These are phyloP conservation scores for Sabuloglossum arenarium DNA, from an alignment of 495 filamentous ascomycete genomes.

Conservation along the genomic window DNA sequence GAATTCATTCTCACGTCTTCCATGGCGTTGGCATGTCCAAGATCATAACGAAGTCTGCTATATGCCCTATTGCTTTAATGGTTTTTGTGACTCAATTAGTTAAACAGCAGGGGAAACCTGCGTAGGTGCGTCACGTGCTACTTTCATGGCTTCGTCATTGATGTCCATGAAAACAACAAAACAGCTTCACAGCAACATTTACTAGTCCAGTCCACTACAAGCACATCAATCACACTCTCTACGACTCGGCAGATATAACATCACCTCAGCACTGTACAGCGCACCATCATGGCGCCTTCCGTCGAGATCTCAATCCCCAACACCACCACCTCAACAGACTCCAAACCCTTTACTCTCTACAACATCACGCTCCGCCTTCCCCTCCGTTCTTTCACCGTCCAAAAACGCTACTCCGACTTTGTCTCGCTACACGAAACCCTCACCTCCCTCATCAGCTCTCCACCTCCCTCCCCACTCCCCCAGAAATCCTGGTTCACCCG, in stretches of 20 bases:
- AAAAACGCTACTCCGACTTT: slow-evolving; percentile 94
- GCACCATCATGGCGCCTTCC: slow-evolving; percentile 37
- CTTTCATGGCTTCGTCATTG: not conserved
- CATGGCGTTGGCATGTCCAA: no score
- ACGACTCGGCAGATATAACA: not conserved
- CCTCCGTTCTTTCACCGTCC: slow-evolving; percentile 65
- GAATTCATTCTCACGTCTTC: not conserved
- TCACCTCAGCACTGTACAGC: not conserved
- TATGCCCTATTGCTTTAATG: no score
- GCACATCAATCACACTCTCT: not conserved
- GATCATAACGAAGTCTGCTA: no score
- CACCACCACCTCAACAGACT: slow-evolving; percentile 35
- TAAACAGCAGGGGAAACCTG: no score
- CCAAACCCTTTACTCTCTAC: slow-evolving; percentile 76
- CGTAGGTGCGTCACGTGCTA: not conserved
- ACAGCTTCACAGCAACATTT: not conserved
- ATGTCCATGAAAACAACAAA: not conserved
- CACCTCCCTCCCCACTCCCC: slow-evolving; percentile 49
- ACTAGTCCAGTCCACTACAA: not conserved
- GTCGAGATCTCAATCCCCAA: slow-evolving; percentile 67
- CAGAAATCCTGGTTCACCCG: slow-evolving; percentile 70
- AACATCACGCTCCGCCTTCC: slow-evolving; percentile 77
- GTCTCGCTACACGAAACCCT: slow-evolving; percentile 50
- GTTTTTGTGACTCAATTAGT: no score
- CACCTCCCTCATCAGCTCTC: slow-evolving; percentile 33